phyloP scores from a whole-genome alignment of 1,139 yeast species.

The Williopsis jadinii region DNA sequence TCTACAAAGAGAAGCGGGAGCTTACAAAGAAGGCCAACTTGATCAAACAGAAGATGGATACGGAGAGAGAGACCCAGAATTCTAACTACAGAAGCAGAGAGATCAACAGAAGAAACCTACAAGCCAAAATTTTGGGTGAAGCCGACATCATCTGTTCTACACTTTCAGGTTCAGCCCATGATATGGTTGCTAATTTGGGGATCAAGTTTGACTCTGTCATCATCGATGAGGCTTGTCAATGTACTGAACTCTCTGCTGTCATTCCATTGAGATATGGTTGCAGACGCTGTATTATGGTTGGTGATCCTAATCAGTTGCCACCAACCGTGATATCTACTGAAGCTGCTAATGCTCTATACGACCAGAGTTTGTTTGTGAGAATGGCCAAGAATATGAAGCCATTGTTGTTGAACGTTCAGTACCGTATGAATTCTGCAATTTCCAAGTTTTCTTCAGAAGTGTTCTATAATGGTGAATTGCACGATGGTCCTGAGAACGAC shows the following conservation, averaged over 20 bases:
- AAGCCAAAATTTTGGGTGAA: slow-evolving; percentile 61
- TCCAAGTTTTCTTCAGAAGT: slow-evolving; percentile 80
- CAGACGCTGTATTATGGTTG: slow-evolving; percentile 90
- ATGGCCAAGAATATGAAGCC: slow-evolving; percentile 68
- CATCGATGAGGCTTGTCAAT: slow-evolving; percentile 97
- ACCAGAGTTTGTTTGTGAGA: slow-evolving; percentile 89
- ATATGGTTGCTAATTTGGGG: slow-evolving; percentile 65
- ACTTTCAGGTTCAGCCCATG: slow-evolving; percentile 92
- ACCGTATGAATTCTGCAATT: slow-evolving; percentile 95
- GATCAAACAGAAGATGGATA: slow-evolving; percentile 68
- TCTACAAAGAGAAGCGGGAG: slow-evolving; percentile 30
- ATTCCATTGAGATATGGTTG: slow-evolving; percentile 94
- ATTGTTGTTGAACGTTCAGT: slow-evolving; percentile 84
- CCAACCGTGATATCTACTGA: slow-evolving; percentile 95
- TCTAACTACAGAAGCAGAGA: slow-evolving; percentile 71
- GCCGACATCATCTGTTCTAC: slow-evolving; percentile 92
- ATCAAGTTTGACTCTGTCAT: slow-evolving; percentile 88
- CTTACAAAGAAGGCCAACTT: slow-evolving; percentile 57
- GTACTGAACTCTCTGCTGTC: slow-evolving; percentile 87
- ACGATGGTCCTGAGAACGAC: slow-evolving; percentile 71
- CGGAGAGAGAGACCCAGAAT: slow-evolving; percentile 65
- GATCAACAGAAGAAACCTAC: slow-evolving; percentile 67
- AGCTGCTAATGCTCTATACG: slow-evolving; percentile 75
- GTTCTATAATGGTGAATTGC: slow-evolving; percentile 66
- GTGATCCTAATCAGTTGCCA: slow-evolving; percentile 97